Evolutionary conservation across 2,329 filamentous ascomycete genomes (phyloP).

Genomic region (Hymenoscyphus linearis): DNA sequence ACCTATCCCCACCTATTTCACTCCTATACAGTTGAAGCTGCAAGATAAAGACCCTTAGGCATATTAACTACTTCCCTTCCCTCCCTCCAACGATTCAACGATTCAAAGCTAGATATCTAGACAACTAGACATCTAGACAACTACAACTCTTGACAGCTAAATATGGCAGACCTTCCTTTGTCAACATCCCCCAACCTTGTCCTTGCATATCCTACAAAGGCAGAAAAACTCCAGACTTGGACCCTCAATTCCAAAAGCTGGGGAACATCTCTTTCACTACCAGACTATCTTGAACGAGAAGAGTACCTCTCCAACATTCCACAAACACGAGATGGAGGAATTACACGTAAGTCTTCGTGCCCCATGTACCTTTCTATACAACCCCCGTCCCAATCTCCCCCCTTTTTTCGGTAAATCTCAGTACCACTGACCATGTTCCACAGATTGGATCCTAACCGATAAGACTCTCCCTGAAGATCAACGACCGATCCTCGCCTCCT

Average conservation of each 20-base stretch:
- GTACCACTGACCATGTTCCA: neutral
- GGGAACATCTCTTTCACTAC: constrained; percentile 49
- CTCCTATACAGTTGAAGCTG: too few relatives aligned
- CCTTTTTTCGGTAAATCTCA: neutral
- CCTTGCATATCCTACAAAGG: constrained; percentile 51
- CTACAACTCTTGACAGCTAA: neutral
- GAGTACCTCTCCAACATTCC: constrained; percentile 51
- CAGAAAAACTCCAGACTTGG: constrained; percentile 52
- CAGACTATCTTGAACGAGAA: constrained; percentile 57
- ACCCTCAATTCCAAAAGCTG: constrained; percentile 50
- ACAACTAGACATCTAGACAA: neutral
- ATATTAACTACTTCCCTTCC: neutral
- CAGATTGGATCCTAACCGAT: constrained; percentile 58
- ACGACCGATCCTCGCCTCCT: constrained; percentile 55
- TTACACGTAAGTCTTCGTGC: constrained; percentile 30
- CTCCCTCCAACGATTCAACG: neutral
- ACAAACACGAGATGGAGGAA: constrained; percentile 51
- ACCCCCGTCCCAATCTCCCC: neutral
- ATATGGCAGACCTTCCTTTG: constrained; percentile 20
- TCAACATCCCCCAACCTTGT: constrained; percentile 34
- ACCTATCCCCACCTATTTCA: neutral
- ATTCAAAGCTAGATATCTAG: too few relatives aligned
- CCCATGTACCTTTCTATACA: neutral
- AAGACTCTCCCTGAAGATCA: constrained; percentile 33
- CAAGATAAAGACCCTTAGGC: neutral